phyloP scores from a whole-genome alignment of 768 basidiomycete genomes.

The Termitomyces bulborhizus region DNA sequence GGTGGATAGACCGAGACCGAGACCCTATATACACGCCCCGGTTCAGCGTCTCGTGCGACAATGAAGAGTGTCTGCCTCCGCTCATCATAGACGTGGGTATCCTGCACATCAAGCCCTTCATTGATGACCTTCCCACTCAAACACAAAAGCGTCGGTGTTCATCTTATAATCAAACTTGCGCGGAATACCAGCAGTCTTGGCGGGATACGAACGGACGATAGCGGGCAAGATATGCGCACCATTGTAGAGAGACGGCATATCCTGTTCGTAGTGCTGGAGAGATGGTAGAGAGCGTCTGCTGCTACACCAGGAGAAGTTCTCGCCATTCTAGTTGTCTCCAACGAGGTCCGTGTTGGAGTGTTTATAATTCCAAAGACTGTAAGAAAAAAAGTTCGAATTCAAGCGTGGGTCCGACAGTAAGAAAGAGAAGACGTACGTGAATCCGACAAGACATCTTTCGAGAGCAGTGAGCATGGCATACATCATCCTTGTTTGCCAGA shows the following conservation, averaged over 20 bases:
- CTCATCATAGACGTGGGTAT: slow-evolving; percentile 55
- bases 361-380: slow-evolving; percentile 84
- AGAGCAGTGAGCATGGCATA: slow-evolving; percentile 85
- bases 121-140: slow-evolving; percentile 43
- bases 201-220: slow-evolving; percentile 85
- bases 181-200: slow-evolving; percentile 86
- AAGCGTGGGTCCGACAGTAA: background rate
- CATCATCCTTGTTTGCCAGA: slow-evolving; percentile 89
- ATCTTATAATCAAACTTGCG: slow-evolving; percentile 69
- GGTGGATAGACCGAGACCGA: slow-evolving; percentile 52
- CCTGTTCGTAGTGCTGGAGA: slow-evolving; percentile 53
- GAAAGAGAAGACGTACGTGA: slow-evolving; percentile 57
- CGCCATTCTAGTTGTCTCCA: slow-evolving; percentile 93
- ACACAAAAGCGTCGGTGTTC: slow-evolving; percentile 31
- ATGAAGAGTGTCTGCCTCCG: slow-evolving; percentile 71
- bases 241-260: slow-evolving; percentile 65
- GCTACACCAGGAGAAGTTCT: slow-evolving; percentile 97
- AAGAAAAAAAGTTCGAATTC: too few relatives aligned
- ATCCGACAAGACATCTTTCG: slow-evolving; percentile 71
- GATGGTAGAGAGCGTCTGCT: slow-evolving; percentile 50
- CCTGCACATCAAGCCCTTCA: slow-evolving; percentile 43
- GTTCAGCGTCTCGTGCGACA: slow-evolving; percentile 34
- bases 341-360: slow-evolving; percentile 70
- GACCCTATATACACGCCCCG: slow-evolving; percentile 44
- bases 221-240: slow-evolving; percentile 74